Evolutionary conservation across 2,329 filamentous ascomycete species (phyloP).

Genomic region (Cordyceps cateniannulata): DNA sequence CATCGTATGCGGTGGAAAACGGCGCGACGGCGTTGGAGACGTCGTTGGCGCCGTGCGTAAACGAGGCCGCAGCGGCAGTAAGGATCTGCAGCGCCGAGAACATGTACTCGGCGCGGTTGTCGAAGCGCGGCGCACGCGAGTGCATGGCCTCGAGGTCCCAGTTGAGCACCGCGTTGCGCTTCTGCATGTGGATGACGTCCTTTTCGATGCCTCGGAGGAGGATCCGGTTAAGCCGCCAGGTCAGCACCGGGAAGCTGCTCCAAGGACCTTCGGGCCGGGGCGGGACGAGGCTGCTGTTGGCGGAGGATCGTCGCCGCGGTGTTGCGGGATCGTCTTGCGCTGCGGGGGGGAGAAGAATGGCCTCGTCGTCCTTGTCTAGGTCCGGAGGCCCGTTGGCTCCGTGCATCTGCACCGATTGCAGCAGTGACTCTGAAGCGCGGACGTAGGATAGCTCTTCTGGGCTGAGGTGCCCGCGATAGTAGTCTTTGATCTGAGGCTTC

Average conservation of each 20-base stretch:
- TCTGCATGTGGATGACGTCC: slow-evolving; percentile 41
- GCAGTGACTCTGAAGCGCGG: slow-evolving; percentile 27
- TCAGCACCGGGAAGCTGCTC: slow-evolving; percentile 34
- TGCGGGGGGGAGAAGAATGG: slow-evolving; percentile 25
- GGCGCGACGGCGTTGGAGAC: slow-evolving; percentile 47
- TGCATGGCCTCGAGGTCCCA: slow-evolving; percentile 44
- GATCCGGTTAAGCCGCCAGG: slow-evolving; percentile 33
- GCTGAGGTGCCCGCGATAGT: slow-evolving; percentile 43
- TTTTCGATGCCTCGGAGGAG: slow-evolving; percentile 42
- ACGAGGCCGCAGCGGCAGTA: slow-evolving; percentile 48
- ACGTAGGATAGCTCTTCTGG: slow-evolving; percentile 36
- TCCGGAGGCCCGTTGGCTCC: slow-evolving; percentile 18
- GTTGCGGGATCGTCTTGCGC: slow-evolving; percentile 16
- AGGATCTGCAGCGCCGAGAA: slow-evolving; percentile 42
- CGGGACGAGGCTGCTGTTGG: slow-evolving; percentile 22
- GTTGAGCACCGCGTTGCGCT: slow-evolving; percentile 39
- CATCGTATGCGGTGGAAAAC: slow-evolving; percentile 45
- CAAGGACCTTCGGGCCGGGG: slow-evolving; percentile 31
- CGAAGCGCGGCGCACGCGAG: slow-evolving; percentile 41
- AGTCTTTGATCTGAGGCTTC: slow-evolving; percentile 40
- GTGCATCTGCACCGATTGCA: slow-evolving; percentile 26
- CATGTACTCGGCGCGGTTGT: slow-evolving; percentile 46
- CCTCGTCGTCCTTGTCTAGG: slow-evolving; percentile 25
- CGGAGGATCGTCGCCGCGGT: neutral
- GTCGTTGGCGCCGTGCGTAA: slow-evolving; percentile 52